Evolutionary conservation across 306 rosid genomes (phyloP).

Genomic region (Cercis canadensis): DNA sequence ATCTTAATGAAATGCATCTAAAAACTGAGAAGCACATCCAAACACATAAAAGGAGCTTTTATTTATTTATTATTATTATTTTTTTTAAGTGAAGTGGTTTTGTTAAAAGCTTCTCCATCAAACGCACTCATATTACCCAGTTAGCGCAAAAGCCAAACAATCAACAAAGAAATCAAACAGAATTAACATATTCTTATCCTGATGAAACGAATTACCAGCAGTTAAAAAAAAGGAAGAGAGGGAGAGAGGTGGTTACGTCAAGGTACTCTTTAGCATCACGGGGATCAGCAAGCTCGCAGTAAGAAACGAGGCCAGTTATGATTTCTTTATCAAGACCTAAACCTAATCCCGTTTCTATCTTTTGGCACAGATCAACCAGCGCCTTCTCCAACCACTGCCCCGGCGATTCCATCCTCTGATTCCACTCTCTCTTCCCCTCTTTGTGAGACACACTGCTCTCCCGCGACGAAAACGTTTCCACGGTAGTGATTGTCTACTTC

Average conservation of each 20-base stretch:
- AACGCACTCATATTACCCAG: too few relatives aligned
- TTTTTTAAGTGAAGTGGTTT: too few relatives aligned
- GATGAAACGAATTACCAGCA: background rate
- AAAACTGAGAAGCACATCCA: background rate
- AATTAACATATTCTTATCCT: background rate
- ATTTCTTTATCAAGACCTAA: conserved; percentile 74
- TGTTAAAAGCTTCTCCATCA: too few relatives aligned
- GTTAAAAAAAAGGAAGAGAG: background rate
- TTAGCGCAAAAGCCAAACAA: background rate
- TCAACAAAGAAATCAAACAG: background rate
- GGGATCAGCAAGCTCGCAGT: conserved; percentile 86
- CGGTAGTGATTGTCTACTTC: background rate
- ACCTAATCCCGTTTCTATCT: conserved; percentile 75
- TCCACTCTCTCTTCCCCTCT: conserved; percentile 15
- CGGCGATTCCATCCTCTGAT: conserved; percentile 54
- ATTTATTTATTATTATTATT: too few relatives aligned
- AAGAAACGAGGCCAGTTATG: conserved; percentile 88
- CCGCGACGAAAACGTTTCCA: background rate
- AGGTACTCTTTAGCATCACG: conserved; percentile 93
- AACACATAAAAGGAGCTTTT: too few relatives aligned
- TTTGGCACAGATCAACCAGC: conserved; percentile 71
- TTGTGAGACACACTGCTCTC: background rate
- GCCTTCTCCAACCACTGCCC: conserved; percentile 93
- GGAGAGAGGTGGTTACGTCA: conserved; percentile 57
- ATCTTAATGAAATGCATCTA: background rate